Evolutionary conservation across 495 filamentous ascomycete genomes (phyloP).

Genomic region (Corynascus novoguineensis): DNA sequence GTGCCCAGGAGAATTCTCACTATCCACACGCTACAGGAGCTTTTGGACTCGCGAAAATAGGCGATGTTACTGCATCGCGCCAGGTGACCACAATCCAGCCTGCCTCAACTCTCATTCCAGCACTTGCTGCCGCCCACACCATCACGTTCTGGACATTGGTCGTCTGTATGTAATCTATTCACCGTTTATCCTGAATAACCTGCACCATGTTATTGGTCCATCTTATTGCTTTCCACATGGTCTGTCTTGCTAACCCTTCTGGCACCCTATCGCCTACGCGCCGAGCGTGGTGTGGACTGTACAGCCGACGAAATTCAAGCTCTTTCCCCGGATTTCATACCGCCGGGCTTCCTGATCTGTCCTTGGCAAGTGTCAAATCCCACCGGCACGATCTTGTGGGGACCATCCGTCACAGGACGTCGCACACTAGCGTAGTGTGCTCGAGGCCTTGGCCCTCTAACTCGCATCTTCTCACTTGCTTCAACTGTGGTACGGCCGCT

Average conservation of each 20-base stretch:
- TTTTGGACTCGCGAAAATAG: too few relatives aligned
- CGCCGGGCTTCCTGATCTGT: neutral
- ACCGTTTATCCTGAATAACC: neutral
- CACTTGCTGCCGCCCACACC: neutral
- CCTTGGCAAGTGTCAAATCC: neutral
- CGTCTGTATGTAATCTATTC: neutral
- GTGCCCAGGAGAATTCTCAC: too few relatives aligned
- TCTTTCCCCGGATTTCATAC: neutral
- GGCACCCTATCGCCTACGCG: too few relatives aligned
- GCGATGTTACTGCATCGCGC: neutral
- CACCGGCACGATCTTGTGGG: neutral
- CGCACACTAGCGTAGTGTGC: neutral
- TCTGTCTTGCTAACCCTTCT: too few relatives aligned
- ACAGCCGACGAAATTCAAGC: neutral
- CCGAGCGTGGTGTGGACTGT: too few relatives aligned
- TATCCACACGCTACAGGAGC: too few relatives aligned
- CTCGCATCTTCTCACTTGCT: neutral
- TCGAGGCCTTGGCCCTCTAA: slow-evolving; percentile 1
- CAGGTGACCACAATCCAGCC: neutral
- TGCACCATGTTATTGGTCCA: slow-evolving; percentile 3
- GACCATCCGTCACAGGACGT: neutral
- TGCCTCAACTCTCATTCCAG: neutral
- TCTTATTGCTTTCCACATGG: neutral
- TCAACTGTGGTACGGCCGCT: neutral
- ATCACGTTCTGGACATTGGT: neutral